phyloP scores from a whole-genome alignment of 75 land plant genomes.

The Chamaecyparis obtusa region DNA sequence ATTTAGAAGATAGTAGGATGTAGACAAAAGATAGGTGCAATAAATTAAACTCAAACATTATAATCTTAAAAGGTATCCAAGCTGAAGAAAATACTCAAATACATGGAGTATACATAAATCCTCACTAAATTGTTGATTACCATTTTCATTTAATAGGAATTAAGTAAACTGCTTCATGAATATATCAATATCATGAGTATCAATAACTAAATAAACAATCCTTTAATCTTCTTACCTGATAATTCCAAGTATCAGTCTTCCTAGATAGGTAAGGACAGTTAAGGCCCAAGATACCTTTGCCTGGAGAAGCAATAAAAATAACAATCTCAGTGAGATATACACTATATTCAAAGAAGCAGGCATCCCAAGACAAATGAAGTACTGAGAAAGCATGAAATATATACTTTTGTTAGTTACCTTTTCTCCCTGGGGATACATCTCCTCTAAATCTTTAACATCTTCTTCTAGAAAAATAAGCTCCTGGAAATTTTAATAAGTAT shows the following conservation, averaged over 20 bases:
- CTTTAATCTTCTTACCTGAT: slow-evolving; percentile 61
- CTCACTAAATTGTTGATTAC: background rate
- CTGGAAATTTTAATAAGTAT: slow-evolving; percentile 39
- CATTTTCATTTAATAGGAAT: background rate
- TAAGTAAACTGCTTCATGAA: background rate
- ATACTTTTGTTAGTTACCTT: slow-evolving; percentile 43
- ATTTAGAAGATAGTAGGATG: background rate
- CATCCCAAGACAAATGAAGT: background rate
- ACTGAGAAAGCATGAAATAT: background rate
- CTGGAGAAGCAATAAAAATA: slow-evolving; percentile 32
- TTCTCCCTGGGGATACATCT: slow-evolving; percentile 99
- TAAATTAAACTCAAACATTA: too few species aligned
- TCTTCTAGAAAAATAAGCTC: slow-evolving; percentile 91
- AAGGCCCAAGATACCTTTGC: slow-evolving; percentile 95
- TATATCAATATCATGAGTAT: background rate
- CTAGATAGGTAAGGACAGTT: slow-evolving; percentile 89
- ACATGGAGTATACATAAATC: background rate
- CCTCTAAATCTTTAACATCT: slow-evolving; percentile 88
- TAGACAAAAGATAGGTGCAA: background rate
- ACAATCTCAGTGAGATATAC: background rate
- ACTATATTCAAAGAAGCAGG: background rate
- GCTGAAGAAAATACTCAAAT: background rate
- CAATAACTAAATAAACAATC: background rate
- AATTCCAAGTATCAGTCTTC: slow-evolving; percentile 78
- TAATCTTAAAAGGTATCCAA: too few species aligned